Conservation (phyloP, 306 rosid genomes). For the Begonia masoniana region DNA sequence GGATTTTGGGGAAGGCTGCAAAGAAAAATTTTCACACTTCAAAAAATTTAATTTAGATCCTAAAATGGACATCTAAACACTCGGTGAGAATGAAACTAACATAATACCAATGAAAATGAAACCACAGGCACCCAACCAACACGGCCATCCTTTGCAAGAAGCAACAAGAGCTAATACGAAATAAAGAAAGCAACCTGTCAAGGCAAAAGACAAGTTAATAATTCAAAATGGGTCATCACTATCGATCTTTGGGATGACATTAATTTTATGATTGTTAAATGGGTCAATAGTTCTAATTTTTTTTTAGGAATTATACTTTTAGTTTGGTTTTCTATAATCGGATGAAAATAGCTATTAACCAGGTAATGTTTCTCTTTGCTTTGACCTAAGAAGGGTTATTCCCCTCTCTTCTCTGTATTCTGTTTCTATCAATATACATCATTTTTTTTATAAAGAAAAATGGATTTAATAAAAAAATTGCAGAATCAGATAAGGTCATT, state of each 20-base stretch:
- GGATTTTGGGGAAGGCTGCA: conserved; percentile 93
- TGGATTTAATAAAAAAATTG: background rate
- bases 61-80: background rate
- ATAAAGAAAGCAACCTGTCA: conserved; percentile 67
- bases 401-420: background rate
- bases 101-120: conserved; percentile 77
- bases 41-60: conserved; percentile 15
- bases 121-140: conserved; percentile 84
- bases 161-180: conserved; percentile 49
- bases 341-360: no score
- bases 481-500: background rate
- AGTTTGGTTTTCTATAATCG: no score
- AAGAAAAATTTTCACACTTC: conserved; percentile 20
- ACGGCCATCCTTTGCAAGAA: conserved; percentile 70
- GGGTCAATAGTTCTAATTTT: no score
- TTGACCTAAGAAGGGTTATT: background rate
- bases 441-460: no score
- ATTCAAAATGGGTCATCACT: no score
- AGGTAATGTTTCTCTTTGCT: no score
- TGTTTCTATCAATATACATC: no score
- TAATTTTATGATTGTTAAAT: no score
- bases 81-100: conserved; percentile 7
- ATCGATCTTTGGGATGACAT: no score
- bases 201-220: background rate
- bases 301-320: no score